phyloP scores from a whole-genome alignment of 2,329 filamentous ascomycete species.

The Hymenoscyphus fructigenus region DNA sequence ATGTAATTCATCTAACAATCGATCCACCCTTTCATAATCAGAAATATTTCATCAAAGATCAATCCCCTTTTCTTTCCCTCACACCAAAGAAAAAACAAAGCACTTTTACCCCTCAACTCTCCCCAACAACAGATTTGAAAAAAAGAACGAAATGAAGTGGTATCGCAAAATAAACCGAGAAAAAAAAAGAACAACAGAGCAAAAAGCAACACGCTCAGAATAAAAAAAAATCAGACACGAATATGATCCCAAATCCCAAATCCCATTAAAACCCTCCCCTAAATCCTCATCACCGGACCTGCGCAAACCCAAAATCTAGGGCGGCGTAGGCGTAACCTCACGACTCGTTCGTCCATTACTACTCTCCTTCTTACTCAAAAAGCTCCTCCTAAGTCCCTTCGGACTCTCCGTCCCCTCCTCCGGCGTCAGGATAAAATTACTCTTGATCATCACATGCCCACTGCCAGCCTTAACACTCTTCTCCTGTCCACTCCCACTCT shows the following conservation, averaged over 20 bases:
- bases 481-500: slow-evolving; percentile 64
- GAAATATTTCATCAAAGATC: background rate
- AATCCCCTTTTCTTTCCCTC: background rate
- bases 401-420: slow-evolving; percentile 41
- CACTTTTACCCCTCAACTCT: background rate
- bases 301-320: background rate
- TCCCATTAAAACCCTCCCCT: background rate
- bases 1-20: background rate
- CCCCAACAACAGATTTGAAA: background rate
- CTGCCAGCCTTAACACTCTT: slow-evolving; percentile 73
- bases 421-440: slow-evolving; percentile 62
- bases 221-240: background rate
- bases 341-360: slow-evolving; percentile 41
- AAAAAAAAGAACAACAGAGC: background rate
- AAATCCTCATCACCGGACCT: background rate
- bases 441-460: slow-evolving; percentile 72
- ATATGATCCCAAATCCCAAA: no score
- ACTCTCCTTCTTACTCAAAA: slow-evolving; percentile 50
- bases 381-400: slow-evolving; percentile 50
- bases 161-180: background rate
- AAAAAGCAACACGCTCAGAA: background rate
- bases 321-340: slow-evolving; percentile 43
- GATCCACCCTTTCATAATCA: background rate
- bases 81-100: background rate
- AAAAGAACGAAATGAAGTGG: background rate